Conservation (phyloP, 371 early-diverging fungal genomes). For the Mucor irregularis region DNA sequence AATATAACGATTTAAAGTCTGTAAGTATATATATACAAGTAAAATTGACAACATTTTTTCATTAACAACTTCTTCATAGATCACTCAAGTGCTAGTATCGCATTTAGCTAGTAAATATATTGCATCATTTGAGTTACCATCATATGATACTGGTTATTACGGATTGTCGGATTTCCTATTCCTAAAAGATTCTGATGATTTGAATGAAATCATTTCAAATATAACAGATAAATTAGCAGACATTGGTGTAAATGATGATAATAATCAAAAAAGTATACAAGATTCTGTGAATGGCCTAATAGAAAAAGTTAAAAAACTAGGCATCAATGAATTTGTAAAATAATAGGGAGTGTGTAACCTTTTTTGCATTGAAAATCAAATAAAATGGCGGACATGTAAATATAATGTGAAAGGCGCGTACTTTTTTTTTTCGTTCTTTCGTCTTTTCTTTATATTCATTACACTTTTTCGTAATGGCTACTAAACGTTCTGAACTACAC, state of each 20-base stretch:
- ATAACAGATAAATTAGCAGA: constrained; percentile 25
- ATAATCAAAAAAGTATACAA: constrained; percentile 13
- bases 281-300: constrained; percentile 38
- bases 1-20: constrained; percentile 41
- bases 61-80: constrained; percentile 16
- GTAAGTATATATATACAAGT: constrained; percentile 18
- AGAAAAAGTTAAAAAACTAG: constrained; percentile 41
- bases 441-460: background rate
- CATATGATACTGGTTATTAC: constrained; percentile 17
- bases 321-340: constrained; percentile 21
- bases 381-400: background rate
- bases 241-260: constrained; percentile 17
- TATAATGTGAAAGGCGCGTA: background rate
- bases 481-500: no score
- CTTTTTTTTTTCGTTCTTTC: background rate
- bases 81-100: constrained; percentile 44
- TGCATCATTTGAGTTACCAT: constrained; percentile 28
- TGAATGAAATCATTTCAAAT: constrained; percentile 28
- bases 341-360: background rate
- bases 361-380: background rate
- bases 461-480: no score
- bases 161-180: constrained; percentile 42
- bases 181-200: constrained; percentile 20
- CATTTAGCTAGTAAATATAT: constrained; percentile 46
- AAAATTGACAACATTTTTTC: background rate